Evolutionary conservation across 2,329 filamentous ascomycete genomes (phyloP), one percentile per base, ranked within the genome.

Genomic region (Tolypocladium endophyticum): DNA sequence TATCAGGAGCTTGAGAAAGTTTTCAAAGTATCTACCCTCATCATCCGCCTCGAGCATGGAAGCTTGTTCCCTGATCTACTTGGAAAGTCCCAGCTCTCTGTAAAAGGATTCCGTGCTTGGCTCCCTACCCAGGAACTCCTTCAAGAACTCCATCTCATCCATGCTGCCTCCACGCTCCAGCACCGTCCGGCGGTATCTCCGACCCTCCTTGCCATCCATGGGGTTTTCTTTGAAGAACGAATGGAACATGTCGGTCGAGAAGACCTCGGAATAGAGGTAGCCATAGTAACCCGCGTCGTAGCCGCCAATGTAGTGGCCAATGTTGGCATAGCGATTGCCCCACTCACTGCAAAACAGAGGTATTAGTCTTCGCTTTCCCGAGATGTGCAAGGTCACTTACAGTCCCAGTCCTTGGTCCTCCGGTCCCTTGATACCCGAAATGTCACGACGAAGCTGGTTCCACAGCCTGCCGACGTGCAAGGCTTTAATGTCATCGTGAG

Each of bases 201-300:
- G 80, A 1, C 90, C 90, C 70, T 91, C 84, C 64, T 81, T 82
- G 38, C 79, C 80, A 71, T 92, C 83, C 89, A 93, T 92, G 0
- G 90, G 90, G 70, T 92, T 80, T 65, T 83, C 79, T 76, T 87
- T 87, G 76, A 94, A 94, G 55, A 89, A 86, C 0, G 82, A 82
- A 74, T 90, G 86, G 79, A 93, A 95, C 89, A 95, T 93, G 73
- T 95, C 90, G 33, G 87, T 83, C 28, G 86, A 89, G 75, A 92
- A 94, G 23, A 94, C 90, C 71, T 90, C 83, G 1, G 87, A 90
- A 63, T 83, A 87, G 39, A 88, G 75, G 69, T 88, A 88, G 66
- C 85, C 85, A 72, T 94, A 94, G 76, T 93, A 93, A 52, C 89
- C 89, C 36, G 90, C 89, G 72, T 93, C 90, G 68, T 94, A 94